Evolutionary conservation across 208 protist species (phyloP).

Genomic region (Trypanosoma platydactyli): DNA sequence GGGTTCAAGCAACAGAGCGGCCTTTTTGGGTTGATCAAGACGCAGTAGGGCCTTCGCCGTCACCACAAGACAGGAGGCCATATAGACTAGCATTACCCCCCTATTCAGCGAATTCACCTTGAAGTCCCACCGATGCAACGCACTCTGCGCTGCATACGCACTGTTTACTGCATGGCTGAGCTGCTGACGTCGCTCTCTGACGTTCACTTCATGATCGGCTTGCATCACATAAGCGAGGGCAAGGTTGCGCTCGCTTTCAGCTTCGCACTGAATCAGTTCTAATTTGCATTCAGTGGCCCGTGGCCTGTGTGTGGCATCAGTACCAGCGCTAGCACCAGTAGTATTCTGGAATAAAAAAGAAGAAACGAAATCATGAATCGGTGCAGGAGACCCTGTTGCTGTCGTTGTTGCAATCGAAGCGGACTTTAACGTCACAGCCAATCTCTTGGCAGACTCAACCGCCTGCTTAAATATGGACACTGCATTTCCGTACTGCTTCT

Average conservation of each 20-base stretch:
- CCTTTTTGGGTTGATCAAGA: constrained; percentile 80
- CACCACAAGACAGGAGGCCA: constrained; percentile 72
- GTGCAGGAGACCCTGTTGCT: background rate
- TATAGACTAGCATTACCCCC: constrained; percentile 61
- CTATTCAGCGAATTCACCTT: constrained; percentile 21
- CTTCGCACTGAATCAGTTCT: constrained; percentile 55
- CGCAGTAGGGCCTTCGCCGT: constrained; percentile 70
- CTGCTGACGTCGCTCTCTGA: constrained; percentile 62
- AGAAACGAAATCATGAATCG: background rate
- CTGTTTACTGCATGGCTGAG: constrained; percentile 83
- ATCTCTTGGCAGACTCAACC: constrained; percentile 49
- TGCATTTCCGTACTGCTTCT: constrained; percentile 45
- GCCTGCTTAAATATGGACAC: constrained; percentile 56
- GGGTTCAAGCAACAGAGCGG: constrained; percentile 79
- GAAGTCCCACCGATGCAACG: constrained; percentile 72
- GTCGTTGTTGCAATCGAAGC: background rate
- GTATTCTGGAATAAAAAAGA: background rate
- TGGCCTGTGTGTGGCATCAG: background rate
- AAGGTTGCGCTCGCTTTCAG: constrained; percentile 86
- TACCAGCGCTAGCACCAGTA: background rate
- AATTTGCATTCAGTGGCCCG: constrained; percentile 35
- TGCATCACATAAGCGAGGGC: constrained; percentile 76
- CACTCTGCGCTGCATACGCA: constrained; percentile 84
- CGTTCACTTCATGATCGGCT: constrained; percentile 89
- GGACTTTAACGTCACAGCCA: background rate